A percentile compares a stretch with the other conserved stretches of the same genome.
These are phyloP conservation scores for Globisporangium emineosum DNA, from an alignment of 352 stramenopile genomes.

Conservation along the genomic window DNA sequence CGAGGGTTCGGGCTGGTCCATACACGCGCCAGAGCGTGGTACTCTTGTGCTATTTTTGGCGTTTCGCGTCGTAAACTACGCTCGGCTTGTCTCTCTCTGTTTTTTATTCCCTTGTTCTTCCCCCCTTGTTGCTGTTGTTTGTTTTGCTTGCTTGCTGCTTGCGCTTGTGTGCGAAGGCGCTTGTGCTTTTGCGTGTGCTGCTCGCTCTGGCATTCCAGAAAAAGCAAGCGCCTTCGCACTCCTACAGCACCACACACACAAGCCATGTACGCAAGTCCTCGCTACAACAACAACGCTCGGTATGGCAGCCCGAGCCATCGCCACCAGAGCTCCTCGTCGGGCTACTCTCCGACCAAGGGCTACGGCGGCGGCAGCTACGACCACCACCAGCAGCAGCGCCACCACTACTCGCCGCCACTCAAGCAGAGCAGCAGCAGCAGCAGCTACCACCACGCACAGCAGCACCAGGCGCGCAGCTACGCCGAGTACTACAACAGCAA, in stretches of 20 bases:
- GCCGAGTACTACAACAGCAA: constrained; percentile 38
- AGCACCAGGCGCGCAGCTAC: constrained; percentile 23
- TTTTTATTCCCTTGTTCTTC: neutral
- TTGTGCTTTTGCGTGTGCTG: constrained; percentile 1
- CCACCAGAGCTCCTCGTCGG: constrained; percentile 16
- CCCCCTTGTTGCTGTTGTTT: neutral
- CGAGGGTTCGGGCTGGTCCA: neutral
- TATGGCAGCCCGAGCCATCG: constrained; percentile 17
- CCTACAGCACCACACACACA: neutral
- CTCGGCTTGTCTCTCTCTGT: neutral
- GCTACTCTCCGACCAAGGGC: constrained; percentile 19
- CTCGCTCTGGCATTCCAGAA: constrained; percentile 13
- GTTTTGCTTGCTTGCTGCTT: neutral
- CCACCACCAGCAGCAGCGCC: constrained; percentile 3
- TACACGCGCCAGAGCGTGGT: neutral
- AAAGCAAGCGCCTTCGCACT: constrained; percentile 15
- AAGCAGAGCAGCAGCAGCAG: constrained; percentile 13
- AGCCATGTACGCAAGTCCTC: constrained; percentile 17
- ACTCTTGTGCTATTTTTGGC: constrained; percentile 1
- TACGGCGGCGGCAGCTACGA: neutral
- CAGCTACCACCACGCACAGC: constrained; percentile 5
- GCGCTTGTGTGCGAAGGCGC: neutral
- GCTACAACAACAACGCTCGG: constrained; percentile 12
- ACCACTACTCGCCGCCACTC: constrained; percentile 19
- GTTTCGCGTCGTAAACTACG: neutral